These are phyloP conservation scores for Davidsoniella eucalypti DNA, from an alignment of 2,329 filamentous ascomycete species.

Conservation along the genomic window DNA sequence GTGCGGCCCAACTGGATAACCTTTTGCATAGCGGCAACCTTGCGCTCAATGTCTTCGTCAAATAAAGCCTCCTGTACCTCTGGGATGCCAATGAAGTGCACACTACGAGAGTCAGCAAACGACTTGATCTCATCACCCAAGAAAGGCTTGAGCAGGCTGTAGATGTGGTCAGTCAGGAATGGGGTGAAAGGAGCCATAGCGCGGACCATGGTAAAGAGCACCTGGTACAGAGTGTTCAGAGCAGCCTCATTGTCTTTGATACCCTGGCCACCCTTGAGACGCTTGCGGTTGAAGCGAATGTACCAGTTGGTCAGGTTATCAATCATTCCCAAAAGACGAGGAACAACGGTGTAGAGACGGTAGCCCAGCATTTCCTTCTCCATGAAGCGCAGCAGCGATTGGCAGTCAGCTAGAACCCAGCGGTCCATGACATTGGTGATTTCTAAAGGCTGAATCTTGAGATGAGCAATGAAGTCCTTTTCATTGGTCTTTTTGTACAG, in stretches of 20 bases:
- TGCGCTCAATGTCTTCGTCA: conserved; percentile 61
- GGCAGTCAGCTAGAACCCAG: conserved; percentile 86
- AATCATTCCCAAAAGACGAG: conserved; percentile 56
- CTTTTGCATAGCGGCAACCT: conserved; percentile 70
- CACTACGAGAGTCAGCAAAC: conserved; percentile 55
- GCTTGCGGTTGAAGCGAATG: conserved; percentile 73
- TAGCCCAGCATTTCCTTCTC: conserved; percentile 79
- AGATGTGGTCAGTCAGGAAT: conserved; percentile 81
- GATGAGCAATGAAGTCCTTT: conserved; percentile 13
- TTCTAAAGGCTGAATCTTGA: conserved; percentile 12
- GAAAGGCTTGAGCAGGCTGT: conserved; percentile 59
- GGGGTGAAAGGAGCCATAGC: conserved; percentile 78
- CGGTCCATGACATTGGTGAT: conserved; percentile 59
- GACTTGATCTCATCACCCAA: conserved; percentile 43
- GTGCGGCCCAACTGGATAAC: conserved; percentile 74
- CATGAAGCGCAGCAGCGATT: conserved; percentile 80
- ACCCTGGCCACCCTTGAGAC: conserved; percentile 60
- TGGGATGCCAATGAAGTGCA: conserved; percentile 77
- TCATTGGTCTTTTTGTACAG: conserved; percentile 16
- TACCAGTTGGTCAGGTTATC: conserved; percentile 89
- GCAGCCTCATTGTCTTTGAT: conserved; percentile 61
- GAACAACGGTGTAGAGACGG: conserved; percentile 70
- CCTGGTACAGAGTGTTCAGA: conserved; percentile 74
- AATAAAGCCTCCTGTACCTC: conserved; percentile 69
- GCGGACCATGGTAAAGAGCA: conserved; percentile 67